Evolutionary conservation across 2,329 filamentous ascomycete species (phyloP), one percentile per base, ranked within the genome.

Genomic region (Xylariaceae sp.): DNA sequence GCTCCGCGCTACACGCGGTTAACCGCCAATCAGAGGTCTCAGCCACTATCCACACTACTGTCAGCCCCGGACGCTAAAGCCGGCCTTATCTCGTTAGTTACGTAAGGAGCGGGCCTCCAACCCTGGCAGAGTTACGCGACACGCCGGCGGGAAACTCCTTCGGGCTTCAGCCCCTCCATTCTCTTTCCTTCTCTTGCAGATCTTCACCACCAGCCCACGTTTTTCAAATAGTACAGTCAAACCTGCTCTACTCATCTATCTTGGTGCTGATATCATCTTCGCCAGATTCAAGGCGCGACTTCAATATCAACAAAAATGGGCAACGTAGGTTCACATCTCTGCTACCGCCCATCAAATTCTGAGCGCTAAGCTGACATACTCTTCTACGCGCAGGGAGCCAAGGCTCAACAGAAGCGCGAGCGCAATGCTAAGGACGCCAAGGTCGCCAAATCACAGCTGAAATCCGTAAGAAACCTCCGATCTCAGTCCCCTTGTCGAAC

Each of bases 401-500:
- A 83, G 72, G 83, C 84, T 69, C 76, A 79, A 69, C 81, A 85
- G 73, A 88, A 88, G 81, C 85, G 86, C 61, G 86, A 87, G 71
- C 85, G 86, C 72, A 84, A 84, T 70, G 75, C 76, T 60, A 86
- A 87, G 72, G 80, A 86, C 59, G 70, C 69, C 60, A 80, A 77
- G 67, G 73, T 70, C 49, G 72, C 80, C 59, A 86, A 84, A 74
- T 88, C 85, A 60, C 85, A 88, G 72, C 77, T 85, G 67, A 88
- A 88, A 74, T 72, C 76, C 62, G 83, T 86, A 76, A 56, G 81
- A 80, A 19, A 13, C 19, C 5, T 21, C 37, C 10, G 5, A 15
- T 13, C 2, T 26, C 22, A 12, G 9, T 22, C 2, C n/a, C 29
- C n/a, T 39, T 21, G 19, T 22, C 19, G 1, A 12, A 22, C 21